Base-by-base conservation (phyloP, 1,284 basidiomycete genomes). In the Apiotrichum domesticum region DNA sequence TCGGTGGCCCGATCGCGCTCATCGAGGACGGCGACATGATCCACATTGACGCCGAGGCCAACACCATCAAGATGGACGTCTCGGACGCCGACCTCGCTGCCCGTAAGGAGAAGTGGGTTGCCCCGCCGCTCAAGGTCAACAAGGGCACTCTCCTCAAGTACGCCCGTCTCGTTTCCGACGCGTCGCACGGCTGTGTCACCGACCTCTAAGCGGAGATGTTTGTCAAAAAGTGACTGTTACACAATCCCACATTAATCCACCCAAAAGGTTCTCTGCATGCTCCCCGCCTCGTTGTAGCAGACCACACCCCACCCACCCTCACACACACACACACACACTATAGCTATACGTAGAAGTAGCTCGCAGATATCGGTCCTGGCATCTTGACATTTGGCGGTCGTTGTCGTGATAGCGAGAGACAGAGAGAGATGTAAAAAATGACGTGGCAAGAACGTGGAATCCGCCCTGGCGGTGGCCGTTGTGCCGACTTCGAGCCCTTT, bases 1-100 rank as follows among this genome's bases (percentile, higher is more conserved):
- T 89, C 45, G 95, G 95, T 59, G 95, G 95, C 2, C 93, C 95
- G 9, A 98, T 98, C 68, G 95, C 90, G 10, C 84, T 98, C 15
- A 88, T 97, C 43, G 79, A 87, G 69, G 94, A 98, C 69, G 96
- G 94, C 4, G 95, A 98, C 72, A 81, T 81, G 56, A 88, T 94
- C 66, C 71, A 85, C 62, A 88, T 94, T 63, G 88, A 93, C 71
- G 82, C 92, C 6, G 85, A 83, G 66, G 85, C 79, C 52, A 85
- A 90, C 73, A 83, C 83, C 21, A 87, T 98, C 63, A 80, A 86
- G 64, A 88, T 94, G 84, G 77, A 86, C 42, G 88, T 98, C 1
- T 82, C 83, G 50, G 87, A 93, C 50, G 85, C 83, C 45, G 92
- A 94, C 74, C 81, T 93, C 68, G 82, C 79, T 35, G 76, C 79